A percentile compares a stretch with the other conserved stretches of the same genome.
phyloP scores from a whole-genome alignment of 441 rosid species.

The Macaranga tanarius region DNA sequence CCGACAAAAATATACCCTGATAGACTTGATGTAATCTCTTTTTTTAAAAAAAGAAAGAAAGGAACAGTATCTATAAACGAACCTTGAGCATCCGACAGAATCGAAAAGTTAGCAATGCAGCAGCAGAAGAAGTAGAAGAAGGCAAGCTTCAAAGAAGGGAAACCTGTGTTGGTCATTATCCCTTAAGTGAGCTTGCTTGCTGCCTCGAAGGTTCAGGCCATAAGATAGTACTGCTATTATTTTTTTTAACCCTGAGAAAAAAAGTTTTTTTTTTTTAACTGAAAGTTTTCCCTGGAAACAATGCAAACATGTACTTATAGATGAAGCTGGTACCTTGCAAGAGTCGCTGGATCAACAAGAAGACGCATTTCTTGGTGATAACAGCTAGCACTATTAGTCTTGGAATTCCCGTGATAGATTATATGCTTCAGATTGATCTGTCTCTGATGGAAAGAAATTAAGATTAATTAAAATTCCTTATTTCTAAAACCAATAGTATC shows the following conservation, averaged over 20 bases:
- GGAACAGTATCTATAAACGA: not conserved
- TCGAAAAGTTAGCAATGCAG: conserved; percentile 14
- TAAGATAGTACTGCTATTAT: not conserved
- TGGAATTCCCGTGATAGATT: conserved; percentile 2
- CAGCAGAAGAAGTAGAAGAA: conserved; percentile 25
- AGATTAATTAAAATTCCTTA: not conserved
- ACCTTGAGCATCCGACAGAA: conserved; percentile 30
- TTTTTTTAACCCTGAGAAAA: too few relatives aligned
- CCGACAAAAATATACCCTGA: too few relatives aligned
- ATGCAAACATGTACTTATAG: conserved; percentile 23
- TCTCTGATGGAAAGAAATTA: not conserved
- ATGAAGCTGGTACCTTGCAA: not conserved
- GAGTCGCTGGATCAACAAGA: conserved; percentile 9
- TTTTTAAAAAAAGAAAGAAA: not conserved
- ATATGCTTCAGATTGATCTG: not conserved
- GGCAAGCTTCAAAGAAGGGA: conserved; percentile 19
- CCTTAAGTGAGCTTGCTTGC: not conserved
- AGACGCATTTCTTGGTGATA: conserved; percentile 23
- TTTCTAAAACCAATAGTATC: too few relatives aligned
- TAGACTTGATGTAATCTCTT: too few relatives aligned
- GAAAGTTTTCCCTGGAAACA: conserved; percentile 19
- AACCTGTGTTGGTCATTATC: conserved; percentile 28
- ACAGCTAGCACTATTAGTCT: conserved; percentile 19
- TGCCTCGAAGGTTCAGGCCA: conserved; percentile 14
- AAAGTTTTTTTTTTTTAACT: conserved; percentile 1